Percentiles rank a stretch among this genome's conserved stretches.
Conservation (phyloP, 768 basidiomycete species). For the Clitopilus passeckerianus region DNA sequence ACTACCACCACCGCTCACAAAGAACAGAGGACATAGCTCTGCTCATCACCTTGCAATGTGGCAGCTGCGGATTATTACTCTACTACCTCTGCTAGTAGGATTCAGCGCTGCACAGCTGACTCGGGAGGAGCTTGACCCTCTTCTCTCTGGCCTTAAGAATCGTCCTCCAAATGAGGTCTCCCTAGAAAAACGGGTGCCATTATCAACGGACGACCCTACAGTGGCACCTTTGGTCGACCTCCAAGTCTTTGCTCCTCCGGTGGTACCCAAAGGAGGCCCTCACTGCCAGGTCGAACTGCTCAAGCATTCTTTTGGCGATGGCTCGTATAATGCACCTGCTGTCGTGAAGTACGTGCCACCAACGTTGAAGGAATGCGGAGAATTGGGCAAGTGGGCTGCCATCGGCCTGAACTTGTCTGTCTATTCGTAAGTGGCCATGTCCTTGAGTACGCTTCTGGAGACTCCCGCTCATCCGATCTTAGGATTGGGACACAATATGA, state of each 20-base stretch:
- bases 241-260: slow-evolving; percentile 25
- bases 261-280: slow-evolving; percentile 15
- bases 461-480: background rate
- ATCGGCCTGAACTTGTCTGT: slow-evolving; percentile 56
- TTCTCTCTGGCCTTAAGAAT: slow-evolving; percentile 14
- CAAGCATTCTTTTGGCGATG: slow-evolving; percentile 24
- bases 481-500: slow-evolving; percentile 53
- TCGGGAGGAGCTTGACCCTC: slow-evolving; percentile 14
- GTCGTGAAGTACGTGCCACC: slow-evolving; percentile 39
- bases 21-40: no score
- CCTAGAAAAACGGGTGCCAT: slow-evolving; percentile 18
- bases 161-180: background rate
- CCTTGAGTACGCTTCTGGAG: background rate
- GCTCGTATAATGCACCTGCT: slow-evolving; percentile 21
- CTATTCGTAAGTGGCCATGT: slow-evolving; percentile 27
- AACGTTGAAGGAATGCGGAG: slow-evolving; percentile 39
- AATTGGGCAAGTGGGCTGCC: slow-evolving; percentile 52
- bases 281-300: slow-evolving; percentile 20
- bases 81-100: background rate
- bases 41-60: no score
- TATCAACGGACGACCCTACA: slow-evolving; percentile 21
- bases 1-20: background rate
- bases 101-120: slow-evolving; percentile 12
- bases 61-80: no score
- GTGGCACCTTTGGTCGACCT: slow-evolving; percentile 22